A percentile compares a stretch with the other conserved stretches of the same genome.
These are phyloP conservation scores for Leucocoprinus birnbaumii DNA, from an alignment of 768 basidiomycete species.

Conservation along the genomic window DNA sequence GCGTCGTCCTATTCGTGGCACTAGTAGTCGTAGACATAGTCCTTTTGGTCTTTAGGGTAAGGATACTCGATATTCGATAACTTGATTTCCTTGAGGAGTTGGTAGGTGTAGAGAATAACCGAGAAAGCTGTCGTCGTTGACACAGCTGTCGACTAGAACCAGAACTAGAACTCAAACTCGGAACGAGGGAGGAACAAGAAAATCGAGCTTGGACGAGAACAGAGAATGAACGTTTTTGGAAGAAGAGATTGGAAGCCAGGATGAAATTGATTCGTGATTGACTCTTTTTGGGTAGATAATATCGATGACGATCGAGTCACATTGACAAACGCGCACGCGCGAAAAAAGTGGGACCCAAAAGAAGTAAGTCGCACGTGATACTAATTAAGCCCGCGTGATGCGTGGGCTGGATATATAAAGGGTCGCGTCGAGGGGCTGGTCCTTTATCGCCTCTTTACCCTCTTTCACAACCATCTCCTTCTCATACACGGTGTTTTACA, in stretches of 20 bases:
- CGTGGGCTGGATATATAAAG: too few relatives aligned
- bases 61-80: too few relatives aligned
- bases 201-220: neutral
- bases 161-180: too few relatives aligned
- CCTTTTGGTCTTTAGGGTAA: neutral
- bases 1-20: constrained; percentile 19
- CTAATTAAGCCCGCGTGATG: too few relatives aligned
- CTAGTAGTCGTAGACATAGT: neutral
- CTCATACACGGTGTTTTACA: too few relatives aligned
- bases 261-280: neutral
- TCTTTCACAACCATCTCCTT: too few relatives aligned
- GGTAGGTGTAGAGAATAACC: neutral
- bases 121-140: neutral
- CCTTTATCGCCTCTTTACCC: too few relatives aligned
- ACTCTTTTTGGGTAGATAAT: too few relatives aligned
- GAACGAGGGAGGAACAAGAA: too few relatives aligned
- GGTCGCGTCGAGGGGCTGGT: too few relatives aligned
- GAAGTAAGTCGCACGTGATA: neutral
- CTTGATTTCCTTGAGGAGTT: neutral
- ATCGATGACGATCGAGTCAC: neutral
- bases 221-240: neutral
- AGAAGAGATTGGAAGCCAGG: constrained; percentile 3
- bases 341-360: neutral
- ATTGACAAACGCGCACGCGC: neutral
- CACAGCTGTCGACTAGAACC: too few relatives aligned